Evolutionary conservation across 345 rosid genomes (phyloP), one percentile per base, ranked within the genome.

Genomic region (Camelina laxa): DNA sequence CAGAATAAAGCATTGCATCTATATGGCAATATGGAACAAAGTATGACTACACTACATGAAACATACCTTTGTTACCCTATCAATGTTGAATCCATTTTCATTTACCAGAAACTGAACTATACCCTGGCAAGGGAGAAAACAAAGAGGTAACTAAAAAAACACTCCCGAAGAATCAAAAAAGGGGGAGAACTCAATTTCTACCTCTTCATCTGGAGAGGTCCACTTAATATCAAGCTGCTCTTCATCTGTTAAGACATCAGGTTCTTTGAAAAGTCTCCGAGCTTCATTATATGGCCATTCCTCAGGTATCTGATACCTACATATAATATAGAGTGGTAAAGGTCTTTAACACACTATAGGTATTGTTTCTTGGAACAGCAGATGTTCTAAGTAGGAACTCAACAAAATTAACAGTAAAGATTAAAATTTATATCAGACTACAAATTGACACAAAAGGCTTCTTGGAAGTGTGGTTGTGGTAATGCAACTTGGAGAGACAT

Each of bases 281-380:
- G 97, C 99, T 84, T 87, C 92, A 74, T 82, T 81, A 82, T 90
- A 92, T 45, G 97, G 97, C 97, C 97, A 95, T 60, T 84, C 87
- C 64, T 85, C 97, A 2, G 97, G 90, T 83, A 95, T 84, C 69
- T 82, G 89, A 73, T 95, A 92, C 84, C 97, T 95, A 75, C 45
- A 20, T 45, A 44, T 27, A 2, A 55, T 17, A 72, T 50, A 72
- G 41, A 33, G 17, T 36, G 59, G 51, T 20, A 38, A 42, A 51
- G 5, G 5, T 31, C 16, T 15, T 69, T 8, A 30, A 41, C 45
- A 4, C 36, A 50, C 19, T 6, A n/a, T 45, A 54, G 61, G 62
- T 38, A 57, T 17, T 33, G 49, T 36, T 19, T 48, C 49, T 50
- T 51, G 21, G 14, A 53, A 45, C 20, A 44, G 4, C 13, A 67